Base-by-base conservation (phyloP, 805 yeast genomes). In the Candida palmyrensis region DNA sequence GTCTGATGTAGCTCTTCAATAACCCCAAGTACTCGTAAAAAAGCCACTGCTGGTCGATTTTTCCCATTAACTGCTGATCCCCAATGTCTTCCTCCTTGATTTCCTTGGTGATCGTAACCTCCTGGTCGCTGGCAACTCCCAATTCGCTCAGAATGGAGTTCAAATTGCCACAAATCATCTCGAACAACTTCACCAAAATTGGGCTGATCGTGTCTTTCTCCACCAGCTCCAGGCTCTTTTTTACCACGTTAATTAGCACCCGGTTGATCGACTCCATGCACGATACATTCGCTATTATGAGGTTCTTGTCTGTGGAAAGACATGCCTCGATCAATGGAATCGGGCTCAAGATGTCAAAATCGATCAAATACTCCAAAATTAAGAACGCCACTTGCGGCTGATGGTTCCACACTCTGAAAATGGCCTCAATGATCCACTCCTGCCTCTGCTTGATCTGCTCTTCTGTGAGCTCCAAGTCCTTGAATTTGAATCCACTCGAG, bases 341-440 rank as follows among this genome's bases (percentile, higher is more conserved):
- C 3, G 64, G 50, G 32, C 52, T 42, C 39, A 66, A 43, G n/a
- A 66, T 50, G 25, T 43, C 52, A 41, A 55, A 59, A 36, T 65
- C 70, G 30, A 64, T 58, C 46, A 66, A 58, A 39, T 57, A 63
- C 34, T 65, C 71, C 41, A 66, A 51, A 18, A 62, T 61, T 41
- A 66, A 54, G 38, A 66, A 66, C 9, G 62, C 56, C 22, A 64
- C 68, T 40, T 66, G 72, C 1, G 72, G 71, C 42, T 64, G 71
- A 41, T 64, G 67, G 20, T 55, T 41, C 72, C 72, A 66, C 29
- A 66, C 53, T 37, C 72, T 47, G 44, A 64, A 54, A 9, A 66
- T 55, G 6, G 67, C 45, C 20, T 64, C 68, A 16, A 66, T 53
- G 13, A 64, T 55, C 56, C 62, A 58, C 16, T 42, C 39, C 32